Conservation (phyloP, 306 rosid genomes). For the Albizia julibrissin region DNA sequence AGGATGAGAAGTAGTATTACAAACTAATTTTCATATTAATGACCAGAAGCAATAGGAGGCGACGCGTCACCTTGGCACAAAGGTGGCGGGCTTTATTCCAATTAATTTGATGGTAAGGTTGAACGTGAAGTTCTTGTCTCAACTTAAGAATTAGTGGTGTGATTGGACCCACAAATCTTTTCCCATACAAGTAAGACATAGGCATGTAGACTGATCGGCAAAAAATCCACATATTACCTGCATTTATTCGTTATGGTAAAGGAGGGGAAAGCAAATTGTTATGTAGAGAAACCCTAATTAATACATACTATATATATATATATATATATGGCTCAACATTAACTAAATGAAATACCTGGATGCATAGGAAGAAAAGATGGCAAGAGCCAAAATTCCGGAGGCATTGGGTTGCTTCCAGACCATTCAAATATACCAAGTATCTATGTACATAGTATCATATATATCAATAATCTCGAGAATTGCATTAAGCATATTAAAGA, state of each 20-base stretch:
- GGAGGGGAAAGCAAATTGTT: not conserved
- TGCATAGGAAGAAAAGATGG: not conserved
- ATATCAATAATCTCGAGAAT: too few species aligned
- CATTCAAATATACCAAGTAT: not conserved
- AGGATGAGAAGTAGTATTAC: too few species aligned
- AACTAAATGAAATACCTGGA: not conserved
- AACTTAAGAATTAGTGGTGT: not conserved
- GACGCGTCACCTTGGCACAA: not conserved
- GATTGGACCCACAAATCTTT: not conserved
- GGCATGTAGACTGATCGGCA: not conserved
- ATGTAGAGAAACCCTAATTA: too few species aligned
- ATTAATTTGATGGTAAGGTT: not conserved
- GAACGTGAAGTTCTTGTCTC: not conserved
- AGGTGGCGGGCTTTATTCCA: not conserved
- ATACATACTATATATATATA: too few species aligned
- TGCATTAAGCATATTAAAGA: too few species aligned
- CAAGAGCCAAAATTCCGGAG: not conserved
- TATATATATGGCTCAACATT: too few species aligned
- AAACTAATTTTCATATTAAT: too few species aligned
- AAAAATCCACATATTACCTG: not conserved
- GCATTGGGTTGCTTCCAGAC: not conserved
- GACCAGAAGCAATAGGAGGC: not conserved
- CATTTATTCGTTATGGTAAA: not conserved
- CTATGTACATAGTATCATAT: too few species aligned
- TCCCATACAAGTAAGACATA: conserved; percentile 2